phyloP scores from a whole-genome alignment of 192 early-diverging fungal species.

The Chytriomyces hyalinus region DNA sequence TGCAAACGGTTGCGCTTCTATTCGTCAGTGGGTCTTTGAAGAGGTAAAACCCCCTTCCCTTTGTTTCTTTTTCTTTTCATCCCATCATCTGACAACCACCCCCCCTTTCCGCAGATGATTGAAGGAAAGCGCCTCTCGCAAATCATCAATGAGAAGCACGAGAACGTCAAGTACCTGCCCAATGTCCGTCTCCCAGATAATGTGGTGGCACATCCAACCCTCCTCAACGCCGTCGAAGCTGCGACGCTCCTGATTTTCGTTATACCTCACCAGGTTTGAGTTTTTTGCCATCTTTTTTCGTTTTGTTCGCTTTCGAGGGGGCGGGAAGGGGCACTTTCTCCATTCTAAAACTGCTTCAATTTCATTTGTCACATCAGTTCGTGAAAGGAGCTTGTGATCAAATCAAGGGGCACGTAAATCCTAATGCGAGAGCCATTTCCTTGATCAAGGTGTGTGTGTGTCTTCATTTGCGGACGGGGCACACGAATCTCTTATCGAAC shows the following conservation, averaged over 20 bases:
- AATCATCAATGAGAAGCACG: constrained; percentile 92
- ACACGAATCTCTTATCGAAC: not conserved
- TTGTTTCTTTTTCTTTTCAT: not conserved
- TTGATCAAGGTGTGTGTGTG: constrained; percentile 75
- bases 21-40: constrained; percentile 87
- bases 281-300: not conserved
- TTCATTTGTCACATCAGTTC: constrained; percentile 59
- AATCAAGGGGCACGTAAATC: constrained; percentile 73
- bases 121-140: constrained; percentile 86
- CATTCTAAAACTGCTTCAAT: not conserved
- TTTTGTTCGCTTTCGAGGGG: not conserved
- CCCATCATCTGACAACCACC: not conserved
- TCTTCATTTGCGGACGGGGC: not conserved
- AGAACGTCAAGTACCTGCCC: constrained; percentile 82
- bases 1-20: not conserved
- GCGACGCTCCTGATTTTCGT: constrained; percentile 95
- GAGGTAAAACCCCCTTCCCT: constrained; percentile 50
- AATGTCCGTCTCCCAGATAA: constrained; percentile 83
- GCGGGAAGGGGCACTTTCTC: not conserved
- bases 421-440: constrained; percentile 85
- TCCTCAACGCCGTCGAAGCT: constrained; percentile 74
- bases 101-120: constrained; percentile 49
- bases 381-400: constrained; percentile 81
- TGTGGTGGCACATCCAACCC: constrained; percentile 83
- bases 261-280: constrained; percentile 81